Evolutionary conservation across 1,139 yeast species (phyloP).

Genomic region (Candida sojae): DNA sequence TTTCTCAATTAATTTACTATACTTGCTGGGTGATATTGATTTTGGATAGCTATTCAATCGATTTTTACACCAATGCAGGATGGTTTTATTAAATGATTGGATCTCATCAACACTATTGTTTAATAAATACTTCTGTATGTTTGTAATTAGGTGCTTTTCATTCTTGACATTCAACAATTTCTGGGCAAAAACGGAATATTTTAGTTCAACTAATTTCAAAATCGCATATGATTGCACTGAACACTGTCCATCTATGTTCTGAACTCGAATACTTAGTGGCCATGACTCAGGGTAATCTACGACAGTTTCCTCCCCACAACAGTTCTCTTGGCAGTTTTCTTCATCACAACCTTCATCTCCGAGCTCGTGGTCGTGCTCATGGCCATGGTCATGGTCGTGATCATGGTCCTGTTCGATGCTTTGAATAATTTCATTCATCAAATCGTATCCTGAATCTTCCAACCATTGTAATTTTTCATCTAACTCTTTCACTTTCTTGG

Average conservation of each 20-base stretch:
- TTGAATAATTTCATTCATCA: slow-evolving; percentile 38
- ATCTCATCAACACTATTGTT: slow-evolving; percentile 14
- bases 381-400: slow-evolving; percentile 17
- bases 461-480: slow-evolving; percentile 64
- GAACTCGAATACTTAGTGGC: slow-evolving; percentile 28
- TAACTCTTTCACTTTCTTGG: slow-evolving; percentile 29
- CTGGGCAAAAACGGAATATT: slow-evolving; percentile 24
- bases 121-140: slow-evolving; percentile 11
- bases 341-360: not conserved
- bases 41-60: slow-evolving; percentile 20
- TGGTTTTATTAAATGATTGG: slow-evolving; percentile 15
- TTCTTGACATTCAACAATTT: slow-evolving; percentile 13
- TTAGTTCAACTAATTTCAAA: slow-evolving; percentile 25
- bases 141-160: slow-evolving; percentile 9
- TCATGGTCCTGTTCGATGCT: slow-evolving; percentile 13
- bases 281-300: slow-evolving; percentile 29
- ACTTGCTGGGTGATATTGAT: slow-evolving; percentile 8
- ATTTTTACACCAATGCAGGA: slow-evolving; percentile 24
- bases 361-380: not conserved
- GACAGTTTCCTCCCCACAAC: slow-evolving; percentile 15
- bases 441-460: slow-evolving; percentile 51
- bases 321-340: slow-evolving; percentile 14
- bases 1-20: slow-evolving; percentile 12
- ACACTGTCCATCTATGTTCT: slow-evolving; percentile 22
- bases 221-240: slow-evolving; percentile 29